Percentiles rank a stretch among this genome's conserved stretches.
Evolutionary conservation across 108 stramenopile species (phyloP).

Genomic region (Epithemia pelagica): DNA sequence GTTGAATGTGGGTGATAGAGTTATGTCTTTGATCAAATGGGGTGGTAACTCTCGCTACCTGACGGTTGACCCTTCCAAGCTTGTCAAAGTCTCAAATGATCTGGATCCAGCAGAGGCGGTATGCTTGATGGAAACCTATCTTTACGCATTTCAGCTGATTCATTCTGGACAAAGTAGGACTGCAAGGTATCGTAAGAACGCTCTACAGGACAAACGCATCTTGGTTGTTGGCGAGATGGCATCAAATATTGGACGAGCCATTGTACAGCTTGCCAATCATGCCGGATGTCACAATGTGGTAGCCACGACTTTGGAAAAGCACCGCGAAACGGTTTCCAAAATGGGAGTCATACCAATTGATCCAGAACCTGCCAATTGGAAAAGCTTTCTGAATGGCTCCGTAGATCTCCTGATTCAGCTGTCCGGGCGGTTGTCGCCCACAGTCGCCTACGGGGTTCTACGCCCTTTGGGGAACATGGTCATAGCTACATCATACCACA

Average conservation of each 20-base stretch:
- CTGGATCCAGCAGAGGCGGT: conserved; percentile 39
- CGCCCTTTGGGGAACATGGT: conserved; percentile 15
- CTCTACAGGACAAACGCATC: conserved; percentile 28
- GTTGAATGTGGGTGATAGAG: conserved; percentile 39
- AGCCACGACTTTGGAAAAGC: conserved; percentile 33
- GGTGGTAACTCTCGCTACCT: conserved; percentile 71
- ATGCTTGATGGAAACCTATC: conserved; percentile 33
- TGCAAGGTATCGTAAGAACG: conserved; percentile 19
- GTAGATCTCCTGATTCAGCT: conserved; percentile 29
- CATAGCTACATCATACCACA: conserved; percentile 9
- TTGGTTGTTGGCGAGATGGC: conserved; percentile 36
- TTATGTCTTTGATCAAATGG: conserved; percentile 38
- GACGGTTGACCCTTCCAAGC: conserved; percentile 33
- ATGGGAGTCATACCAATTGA: conserved; percentile 36
- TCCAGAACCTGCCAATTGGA: conserved; percentile 23
- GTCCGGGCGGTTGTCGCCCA: conserved; percentile 20
- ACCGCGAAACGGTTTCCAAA: conserved; percentile 21
- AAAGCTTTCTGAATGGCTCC: conserved; percentile 19
- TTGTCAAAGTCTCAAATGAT: conserved; percentile 49
- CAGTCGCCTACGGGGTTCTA: conserved; percentile 17
- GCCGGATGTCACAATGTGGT: conserved; percentile 31
- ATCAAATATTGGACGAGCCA: conserved; percentile 30
- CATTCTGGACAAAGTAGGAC: conserved; percentile 21
- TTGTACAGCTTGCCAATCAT: conserved; percentile 33
- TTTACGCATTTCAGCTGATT: conserved; percentile 41